Evolutionary conservation across 129 eudicot species (phyloP).

Genomic region (Chrysanthemum lavandulifolium): DNA sequence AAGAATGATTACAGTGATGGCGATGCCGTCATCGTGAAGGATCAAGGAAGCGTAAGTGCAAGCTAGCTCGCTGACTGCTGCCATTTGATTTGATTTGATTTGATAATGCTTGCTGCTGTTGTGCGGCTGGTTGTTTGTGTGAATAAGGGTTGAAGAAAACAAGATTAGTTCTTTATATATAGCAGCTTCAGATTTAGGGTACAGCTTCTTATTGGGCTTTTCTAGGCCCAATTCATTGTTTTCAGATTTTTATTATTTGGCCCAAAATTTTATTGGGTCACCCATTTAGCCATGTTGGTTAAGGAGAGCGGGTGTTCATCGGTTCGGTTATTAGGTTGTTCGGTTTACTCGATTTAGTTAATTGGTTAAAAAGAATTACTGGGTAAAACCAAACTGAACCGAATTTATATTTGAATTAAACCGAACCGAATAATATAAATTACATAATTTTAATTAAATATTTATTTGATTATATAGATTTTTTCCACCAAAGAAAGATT

Average conservation of each 20-base stretch:
- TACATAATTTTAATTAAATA: too few species aligned
- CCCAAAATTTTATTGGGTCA: too few species aligned
- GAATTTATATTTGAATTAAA: too few species aligned
- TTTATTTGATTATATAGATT: too few species aligned
- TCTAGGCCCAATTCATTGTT: background rate
- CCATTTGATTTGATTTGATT: constrained; percentile 44
- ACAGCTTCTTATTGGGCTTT: constrained; percentile 12
- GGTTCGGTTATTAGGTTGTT: too few species aligned
- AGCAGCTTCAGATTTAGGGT: constrained; percentile 32
- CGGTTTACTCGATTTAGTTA: too few species aligned
- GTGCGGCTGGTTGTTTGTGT: constrained; percentile 20
- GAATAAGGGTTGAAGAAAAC: constrained; percentile 5
- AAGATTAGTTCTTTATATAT: constrained; percentile 6
- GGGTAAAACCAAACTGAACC: too few species aligned
- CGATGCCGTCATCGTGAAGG: constrained; percentile 73
- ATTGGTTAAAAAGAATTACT: too few species aligned
- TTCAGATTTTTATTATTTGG: background rate
- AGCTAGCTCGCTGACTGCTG: constrained; percentile 64
- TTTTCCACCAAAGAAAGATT: too few species aligned
- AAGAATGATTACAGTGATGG: constrained; percentile 51
- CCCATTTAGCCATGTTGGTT: background rate
- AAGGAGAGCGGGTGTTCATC: too few species aligned
- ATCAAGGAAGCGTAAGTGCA: constrained; percentile 66
- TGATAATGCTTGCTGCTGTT: background rate
- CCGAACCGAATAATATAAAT: too few species aligned